Percentiles rank a stretch among this genome's conserved stretches.
Conservation (phyloP, 768 basidiomycete species). For the Kwoniella dejecticola region DNA sequence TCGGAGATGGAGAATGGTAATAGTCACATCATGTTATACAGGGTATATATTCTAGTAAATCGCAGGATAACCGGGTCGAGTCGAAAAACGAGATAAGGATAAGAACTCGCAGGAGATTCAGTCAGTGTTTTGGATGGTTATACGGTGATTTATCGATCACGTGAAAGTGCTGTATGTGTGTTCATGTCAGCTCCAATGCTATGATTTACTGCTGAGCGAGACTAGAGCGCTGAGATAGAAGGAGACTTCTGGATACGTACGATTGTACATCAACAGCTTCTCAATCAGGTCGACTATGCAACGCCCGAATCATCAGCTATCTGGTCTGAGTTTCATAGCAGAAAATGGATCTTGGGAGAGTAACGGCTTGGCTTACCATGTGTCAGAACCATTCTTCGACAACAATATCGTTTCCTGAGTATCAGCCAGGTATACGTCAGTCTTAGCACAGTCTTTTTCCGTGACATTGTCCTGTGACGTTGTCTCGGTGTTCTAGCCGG, state of each 20-base stretch:
- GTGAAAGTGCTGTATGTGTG: constrained; percentile 12
- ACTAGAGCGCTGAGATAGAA: no score
- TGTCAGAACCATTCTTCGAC: constrained; percentile 93
- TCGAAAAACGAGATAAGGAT: not conserved
- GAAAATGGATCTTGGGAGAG: no score
- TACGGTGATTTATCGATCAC: constrained; percentile 17
- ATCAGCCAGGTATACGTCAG: not conserved
- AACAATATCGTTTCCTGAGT: constrained; percentile 79
- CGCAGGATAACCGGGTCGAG: not conserved
- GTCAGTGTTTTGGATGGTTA: no score
- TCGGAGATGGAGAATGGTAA: no score
- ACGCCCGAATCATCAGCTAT: no score
- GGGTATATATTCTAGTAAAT: constrained; percentile 7
- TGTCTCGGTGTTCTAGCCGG: no score
- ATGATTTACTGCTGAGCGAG: no score
- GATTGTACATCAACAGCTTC: constrained; percentile 93
- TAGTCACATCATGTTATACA: constrained; percentile 10
- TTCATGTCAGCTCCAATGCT: constrained; percentile 9
- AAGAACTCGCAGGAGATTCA: not conserved
- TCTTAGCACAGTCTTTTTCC: no score
- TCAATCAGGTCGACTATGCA: constrained; percentile 84
- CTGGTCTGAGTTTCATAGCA: no score
- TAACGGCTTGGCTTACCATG: constrained; percentile 60
- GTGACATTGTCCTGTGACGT: no score
- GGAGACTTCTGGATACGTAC: no score